These are phyloP conservation scores for Phytophthora fragariaefolia DNA, from an alignment of 352 stramenopile genomes.

Conservation along the genomic window DNA sequence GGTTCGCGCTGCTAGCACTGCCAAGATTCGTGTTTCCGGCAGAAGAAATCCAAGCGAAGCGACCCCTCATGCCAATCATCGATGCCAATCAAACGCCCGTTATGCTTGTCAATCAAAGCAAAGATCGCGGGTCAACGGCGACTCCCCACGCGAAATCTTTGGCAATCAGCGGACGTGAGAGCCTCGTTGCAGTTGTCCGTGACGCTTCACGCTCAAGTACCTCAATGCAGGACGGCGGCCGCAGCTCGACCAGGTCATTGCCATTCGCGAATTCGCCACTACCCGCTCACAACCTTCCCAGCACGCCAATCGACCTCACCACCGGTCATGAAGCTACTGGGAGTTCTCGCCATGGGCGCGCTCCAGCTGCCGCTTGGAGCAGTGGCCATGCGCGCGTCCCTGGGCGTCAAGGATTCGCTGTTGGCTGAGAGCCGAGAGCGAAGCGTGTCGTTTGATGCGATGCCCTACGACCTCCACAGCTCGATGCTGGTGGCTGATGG, in stretches of 20 bases:
- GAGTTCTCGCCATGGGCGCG: slow-evolving; percentile 17
- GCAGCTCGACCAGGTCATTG: too few species aligned
- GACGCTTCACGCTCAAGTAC: background rate
- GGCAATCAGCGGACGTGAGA: slow-evolving; percentile 10
- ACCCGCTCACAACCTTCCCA: slow-evolving; percentile 20
- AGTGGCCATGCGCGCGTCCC: slow-evolving; percentile 14
- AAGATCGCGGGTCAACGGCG: slow-evolving; percentile 20
- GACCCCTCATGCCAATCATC: slow-evolving; percentile 21
- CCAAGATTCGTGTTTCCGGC: too few species aligned
- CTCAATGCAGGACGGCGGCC: too few species aligned
- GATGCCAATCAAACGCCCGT: slow-evolving; percentile 7
- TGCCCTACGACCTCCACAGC: slow-evolving; percentile 29
- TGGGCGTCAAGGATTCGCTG: slow-evolving; percentile 31
- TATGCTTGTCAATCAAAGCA: slow-evolving; percentile 31
- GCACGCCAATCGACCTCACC: background rate
- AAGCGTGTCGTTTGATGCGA: slow-evolving; percentile 28
- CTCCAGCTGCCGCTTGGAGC: slow-evolving; percentile 22
- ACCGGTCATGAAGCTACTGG: slow-evolving; percentile 38
- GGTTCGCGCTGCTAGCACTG: too few species aligned
- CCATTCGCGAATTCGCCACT: slow-evolving; percentile 37
- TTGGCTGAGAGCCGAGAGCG: slow-evolving; percentile 22
- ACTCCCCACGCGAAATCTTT: slow-evolving; percentile 27
- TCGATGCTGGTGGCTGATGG: slow-evolving; percentile 27
- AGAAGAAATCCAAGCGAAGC: background rate
- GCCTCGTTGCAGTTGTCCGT: slow-evolving; percentile 1